Base-by-base conservation (phyloP, 139 green algal genomes). In the Haematococcus lacustris region DNA sequence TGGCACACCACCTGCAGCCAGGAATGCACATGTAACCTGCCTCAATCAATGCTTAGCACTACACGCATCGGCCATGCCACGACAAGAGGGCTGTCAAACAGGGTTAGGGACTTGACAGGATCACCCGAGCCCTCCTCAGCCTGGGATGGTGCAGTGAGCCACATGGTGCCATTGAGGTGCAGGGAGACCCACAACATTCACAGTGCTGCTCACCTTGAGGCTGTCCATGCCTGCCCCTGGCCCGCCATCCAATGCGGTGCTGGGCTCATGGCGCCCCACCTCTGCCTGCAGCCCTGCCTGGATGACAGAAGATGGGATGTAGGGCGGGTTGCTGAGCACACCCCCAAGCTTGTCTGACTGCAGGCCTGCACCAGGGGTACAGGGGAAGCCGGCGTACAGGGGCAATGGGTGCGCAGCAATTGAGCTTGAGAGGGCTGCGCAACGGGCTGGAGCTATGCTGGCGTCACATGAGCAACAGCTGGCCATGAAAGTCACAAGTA, bases 271-370 rank as follows among this genome's bases (percentile, higher is more conserved):
- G 25, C 53, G 66, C 1, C 82, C 66, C 40, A 97, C 91, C 70
- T 97, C 91, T 21, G 74, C 69, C 78, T 95, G 81, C 51, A 79
- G 89, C 78, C 95, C 72, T 6, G 68, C 73, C 0, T 59, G 38
- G 79, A 98, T 83, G 47, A 92, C 34, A 0, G 66, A 38, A 0
- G 60, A 59, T 1, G 86, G 82, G 33, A 98, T 97, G 85, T 98
- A 98, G 3, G 93, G 93, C 21, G 93, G 93, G 79, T 98, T 98
- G 79, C 83, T 93, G 5, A 98, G 73, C 3, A 98, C 68, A 23
- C 91, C 94, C n/a, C 78, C 83, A 9, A 97, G 50, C 57, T 66
- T 39, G 13, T 85, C 78, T 37, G 40, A n/a, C n/a, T n/a, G n/a
- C n/a, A n/a, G n/a, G n/a, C n/a, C n/a, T n/a, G n/a, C n/a, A n/a